Conservation (phyloP, 164 flowering plant species). For the Vitis rupestris region DNA sequence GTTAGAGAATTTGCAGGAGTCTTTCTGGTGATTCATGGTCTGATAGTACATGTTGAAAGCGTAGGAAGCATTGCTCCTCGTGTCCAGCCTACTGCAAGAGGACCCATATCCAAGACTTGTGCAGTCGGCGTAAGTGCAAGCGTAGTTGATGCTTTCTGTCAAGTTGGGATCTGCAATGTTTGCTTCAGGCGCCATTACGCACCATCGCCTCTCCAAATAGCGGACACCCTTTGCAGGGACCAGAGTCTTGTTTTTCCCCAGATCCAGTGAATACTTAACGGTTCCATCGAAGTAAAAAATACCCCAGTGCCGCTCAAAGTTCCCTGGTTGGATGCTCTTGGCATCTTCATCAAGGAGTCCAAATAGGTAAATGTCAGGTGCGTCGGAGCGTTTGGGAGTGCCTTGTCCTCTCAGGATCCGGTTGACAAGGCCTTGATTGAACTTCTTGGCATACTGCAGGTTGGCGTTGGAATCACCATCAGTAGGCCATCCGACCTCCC, state of each 20-base stretch:
- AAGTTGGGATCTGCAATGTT: slow-evolving; percentile 45
- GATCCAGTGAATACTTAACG: slow-evolving; percentile 53
- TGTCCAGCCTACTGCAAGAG: slow-evolving; percentile 61
- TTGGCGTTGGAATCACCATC: slow-evolving; percentile 77
- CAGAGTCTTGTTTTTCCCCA: slow-evolving; percentile 39
- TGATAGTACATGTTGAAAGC: slow-evolving; percentile 86
- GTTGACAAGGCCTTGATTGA: slow-evolving; percentile 73
- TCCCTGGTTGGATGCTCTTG: slow-evolving; percentile 76
- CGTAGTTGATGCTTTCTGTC: slow-evolving; percentile 38
- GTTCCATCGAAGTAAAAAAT: slow-evolving; percentile 72
- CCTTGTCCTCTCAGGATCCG: slow-evolving; percentile 55
- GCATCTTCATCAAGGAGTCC: slow-evolving; percentile 76
- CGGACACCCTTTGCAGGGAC: slow-evolving; percentile 71
- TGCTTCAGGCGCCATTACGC: slow-evolving; percentile 72
- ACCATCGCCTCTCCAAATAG: slow-evolving; percentile 71
- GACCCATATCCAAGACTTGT: slow-evolving; percentile 78
- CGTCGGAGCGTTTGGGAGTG: slow-evolving; percentile 59
- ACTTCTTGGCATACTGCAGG: slow-evolving; percentile 47
- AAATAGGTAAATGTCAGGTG: slow-evolving; percentile 72
- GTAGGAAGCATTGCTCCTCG: slow-evolving; percentile 66
- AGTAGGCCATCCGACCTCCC: slow-evolving; percentile 94
- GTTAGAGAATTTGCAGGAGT: slow-evolving; percentile 51
- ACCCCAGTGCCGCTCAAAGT: slow-evolving; percentile 97
- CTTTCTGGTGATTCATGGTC: slow-evolving; percentile 60
- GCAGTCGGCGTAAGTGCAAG: slow-evolving; percentile 82